Conservation (phyloP, 768 basidiomycete genomes). For the Russula emetica region DNA sequence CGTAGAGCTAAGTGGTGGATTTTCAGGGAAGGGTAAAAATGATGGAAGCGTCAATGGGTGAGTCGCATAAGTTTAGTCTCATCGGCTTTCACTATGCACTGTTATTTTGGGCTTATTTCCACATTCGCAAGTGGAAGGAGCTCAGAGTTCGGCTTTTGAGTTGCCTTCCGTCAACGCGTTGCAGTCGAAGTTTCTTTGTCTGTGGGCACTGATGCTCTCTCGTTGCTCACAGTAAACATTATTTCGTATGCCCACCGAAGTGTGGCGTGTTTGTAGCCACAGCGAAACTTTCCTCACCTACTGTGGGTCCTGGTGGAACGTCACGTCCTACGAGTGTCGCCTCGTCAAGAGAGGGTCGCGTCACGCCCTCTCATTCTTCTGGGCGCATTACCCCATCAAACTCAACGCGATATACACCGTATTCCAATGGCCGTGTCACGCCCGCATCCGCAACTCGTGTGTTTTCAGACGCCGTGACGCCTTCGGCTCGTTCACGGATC, state of each 20-base stretch:
- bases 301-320: slow-evolving; percentile 50
- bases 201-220: slow-evolving; percentile 5
- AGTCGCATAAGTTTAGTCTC: slow-evolving; percentile 36
- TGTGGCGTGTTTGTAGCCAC: slow-evolving; percentile 91
- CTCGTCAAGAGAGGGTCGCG: slow-evolving; percentile 55
- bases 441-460: slow-evolving; percentile 33
- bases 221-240: slow-evolving; percentile 35
- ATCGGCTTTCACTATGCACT: slow-evolving; percentile 13
- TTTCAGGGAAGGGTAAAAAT: slow-evolving; percentile 91
- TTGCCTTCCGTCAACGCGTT: slow-evolving; percentile 2
- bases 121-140: background rate
- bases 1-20: slow-evolving; percentile 82
- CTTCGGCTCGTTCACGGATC: slow-evolving; percentile 47
- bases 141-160: background rate
- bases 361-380: slow-evolving; percentile 42
- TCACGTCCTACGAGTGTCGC: slow-evolving; percentile 74
- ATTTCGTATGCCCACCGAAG: slow-evolving; percentile 78
- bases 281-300: slow-evolving; percentile 75
- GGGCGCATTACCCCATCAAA: slow-evolving; percentile 30
- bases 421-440: slow-evolving; percentile 44
- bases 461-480: slow-evolving; percentile 38
- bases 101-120: slow-evolving; percentile 1
- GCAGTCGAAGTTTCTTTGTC: background rate
- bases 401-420: slow-evolving; percentile 49
- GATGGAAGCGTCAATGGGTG: slow-evolving; percentile 87